phyloP scores from a whole-genome alignment of 148 eudicot species.

The Rhododendron henanense region DNA sequence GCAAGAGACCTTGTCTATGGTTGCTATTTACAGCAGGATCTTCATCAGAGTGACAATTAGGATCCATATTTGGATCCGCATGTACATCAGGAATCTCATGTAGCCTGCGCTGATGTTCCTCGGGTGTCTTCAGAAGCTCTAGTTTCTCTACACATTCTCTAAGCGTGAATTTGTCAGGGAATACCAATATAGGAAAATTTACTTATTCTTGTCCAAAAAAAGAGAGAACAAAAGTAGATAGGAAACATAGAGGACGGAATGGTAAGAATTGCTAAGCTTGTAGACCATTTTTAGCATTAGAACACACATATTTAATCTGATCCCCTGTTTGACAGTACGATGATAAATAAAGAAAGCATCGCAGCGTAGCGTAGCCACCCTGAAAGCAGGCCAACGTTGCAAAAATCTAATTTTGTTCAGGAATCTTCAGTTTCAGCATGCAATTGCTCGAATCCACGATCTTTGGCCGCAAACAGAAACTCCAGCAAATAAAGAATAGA shows the following conservation, averaged over 20 bases:
- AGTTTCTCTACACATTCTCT: slow-evolving; percentile 79
- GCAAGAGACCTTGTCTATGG: slow-evolving; percentile 57
- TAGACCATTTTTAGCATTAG: background rate
- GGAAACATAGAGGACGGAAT: background rate
- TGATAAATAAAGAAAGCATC: background rate
- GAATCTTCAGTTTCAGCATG: background rate
- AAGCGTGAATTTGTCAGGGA: slow-evolving; percentile 81
- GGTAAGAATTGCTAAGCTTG: background rate
- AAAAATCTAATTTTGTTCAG: background rate
- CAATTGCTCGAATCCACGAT: background rate
- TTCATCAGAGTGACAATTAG: slow-evolving; percentile 76
- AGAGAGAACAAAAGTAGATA: background rate
- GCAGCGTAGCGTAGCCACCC: background rate
- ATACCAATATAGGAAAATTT: slow-evolving; percentile 6
- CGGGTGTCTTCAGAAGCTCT: slow-evolving; percentile 75
- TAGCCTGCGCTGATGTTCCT: slow-evolving; percentile 67
- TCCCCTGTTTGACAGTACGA: background rate
- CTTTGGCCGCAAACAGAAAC: slow-evolving; percentile 1
- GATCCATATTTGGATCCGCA: slow-evolving; percentile 86
- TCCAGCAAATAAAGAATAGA: background rate
- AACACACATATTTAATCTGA: background rate
- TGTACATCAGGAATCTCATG: slow-evolving; percentile 70
- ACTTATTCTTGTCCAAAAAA: background rate
- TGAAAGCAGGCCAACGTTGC: background rate
- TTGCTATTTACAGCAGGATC: slow-evolving; percentile 45